These are phyloP conservation scores for Penicillium italicum DNA, from an alignment of 2,329 filamentous ascomycete genomes.

Conservation along the genomic window DNA sequence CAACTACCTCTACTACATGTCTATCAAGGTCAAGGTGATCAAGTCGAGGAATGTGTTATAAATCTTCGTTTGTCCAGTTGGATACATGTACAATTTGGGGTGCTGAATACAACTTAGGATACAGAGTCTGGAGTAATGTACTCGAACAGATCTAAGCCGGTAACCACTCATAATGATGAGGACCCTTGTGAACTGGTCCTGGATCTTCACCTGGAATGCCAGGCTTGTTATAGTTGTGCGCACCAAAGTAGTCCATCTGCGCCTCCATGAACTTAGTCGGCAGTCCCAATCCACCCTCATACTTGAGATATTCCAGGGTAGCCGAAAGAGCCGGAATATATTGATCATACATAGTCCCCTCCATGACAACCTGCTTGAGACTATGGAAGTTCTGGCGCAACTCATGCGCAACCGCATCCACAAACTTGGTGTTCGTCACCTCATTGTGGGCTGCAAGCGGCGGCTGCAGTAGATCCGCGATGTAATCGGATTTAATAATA, in stretches of 20 bases:
- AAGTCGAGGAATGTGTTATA: neutral
- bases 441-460: constrained; percentile 24
- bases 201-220: constrained; percentile 51
- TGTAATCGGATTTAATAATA: constrained; percentile 66
- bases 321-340: constrained; percentile 59
- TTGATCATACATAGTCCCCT: constrained; percentile 55
- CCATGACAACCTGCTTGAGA: constrained; percentile 56
- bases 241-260: constrained; percentile 67
- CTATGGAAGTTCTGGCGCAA: constrained; percentile 50
- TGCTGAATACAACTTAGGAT: neutral
- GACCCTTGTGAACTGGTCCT: constrained; percentile 53
- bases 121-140: neutral
- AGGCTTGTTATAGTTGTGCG: constrained; percentile 59
- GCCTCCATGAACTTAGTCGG: constrained; percentile 69
- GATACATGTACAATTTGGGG: neutral
- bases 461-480: constrained; percentile 56
- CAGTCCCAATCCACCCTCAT: constrained; percentile 55
- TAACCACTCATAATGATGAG: constrained; percentile 63
- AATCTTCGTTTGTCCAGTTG: neutral
- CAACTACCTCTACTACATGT: neutral
- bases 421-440: constrained; percentile 40
- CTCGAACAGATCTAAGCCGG: constrained; percentile 31
- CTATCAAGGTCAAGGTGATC: no score
- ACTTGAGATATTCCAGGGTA: constrained; percentile 66
- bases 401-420: constrained; percentile 50